Base-by-base conservation (phyloP, 2,329 filamentous ascomycete genomes). In the Ramularia collo-cygni region DNA sequence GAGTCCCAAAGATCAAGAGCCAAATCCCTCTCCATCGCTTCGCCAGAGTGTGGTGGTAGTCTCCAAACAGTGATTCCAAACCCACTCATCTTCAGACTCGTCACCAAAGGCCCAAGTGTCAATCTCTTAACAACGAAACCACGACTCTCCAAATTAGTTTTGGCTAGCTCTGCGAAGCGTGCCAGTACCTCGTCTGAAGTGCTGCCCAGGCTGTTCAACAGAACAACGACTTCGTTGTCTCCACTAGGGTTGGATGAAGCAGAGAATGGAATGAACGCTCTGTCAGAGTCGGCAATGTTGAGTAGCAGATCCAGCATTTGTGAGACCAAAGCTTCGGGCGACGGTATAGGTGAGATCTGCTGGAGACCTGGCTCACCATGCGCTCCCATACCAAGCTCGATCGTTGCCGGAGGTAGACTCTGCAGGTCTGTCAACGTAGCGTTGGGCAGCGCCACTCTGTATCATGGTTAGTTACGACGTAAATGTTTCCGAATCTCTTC, bases 361-460 rank as follows among this genome's bases (percentile, higher is more conserved):
- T 65, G 67, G 52, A 77, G 73, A 0, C 64, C 79, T 0, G 79
- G 78, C 58, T 83, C 79, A 53, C 81, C 81, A 56, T 83, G 79
- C 10, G 77, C 77, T 0, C 79, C 79, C 15, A 78, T 81, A 3
- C 79, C 79, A n/a, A 82, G 65, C 56, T 80, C 78, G 26, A 81
- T 58, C 41, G 76, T 75, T 40, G 76, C 59, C 1, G 62, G 56
- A 8, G 60, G 63, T 2, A 79, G 65, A 12, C 61, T 66, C 48
- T 79, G 76, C 50, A 77, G 76, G 50, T 79, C 76, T 35, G 78
- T 76, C 18, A 81, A 64, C 0, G 74, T 77, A 2, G 75, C 74
- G 32, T 62, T 63, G 5, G 61, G 60, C n/a, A 63, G 41, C 16
- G 60, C 58, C 7, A 63, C 59, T 21, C 60, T 60, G 33, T n/a